Evolutionary conservation across 2,329 filamentous ascomycete genomes (phyloP).

Genomic region (Sarocladiaceae sp.): DNA sequence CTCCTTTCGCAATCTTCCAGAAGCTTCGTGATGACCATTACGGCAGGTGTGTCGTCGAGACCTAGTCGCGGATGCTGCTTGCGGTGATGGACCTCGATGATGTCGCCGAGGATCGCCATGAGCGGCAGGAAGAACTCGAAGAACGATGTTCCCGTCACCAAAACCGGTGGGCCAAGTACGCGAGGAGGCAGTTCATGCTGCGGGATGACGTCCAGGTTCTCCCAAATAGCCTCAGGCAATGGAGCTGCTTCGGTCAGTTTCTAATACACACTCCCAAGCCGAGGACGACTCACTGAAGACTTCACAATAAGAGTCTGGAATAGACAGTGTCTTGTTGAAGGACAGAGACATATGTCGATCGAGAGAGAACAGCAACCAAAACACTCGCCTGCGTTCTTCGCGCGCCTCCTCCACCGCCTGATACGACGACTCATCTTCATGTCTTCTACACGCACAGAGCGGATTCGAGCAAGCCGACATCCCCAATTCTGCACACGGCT

Average conservation of each 20-base stretch:
- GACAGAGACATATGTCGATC: slow-evolving; percentile 44
- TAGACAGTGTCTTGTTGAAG: slow-evolving; percentile 38
- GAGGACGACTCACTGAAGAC: slow-evolving; percentile 24
- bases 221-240: slow-evolving; percentile 36
- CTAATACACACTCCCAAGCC: not conserved
- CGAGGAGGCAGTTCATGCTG: slow-evolving; percentile 26
- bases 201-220: slow-evolving; percentile 29
- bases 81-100: slow-evolving; percentile 42
- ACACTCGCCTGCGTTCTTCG: slow-evolving; percentile 42
- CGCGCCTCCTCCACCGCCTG: slow-evolving; percentile 32
- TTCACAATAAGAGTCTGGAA: slow-evolving; percentile 42
- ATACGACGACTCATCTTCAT: slow-evolving; percentile 17
- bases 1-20: slow-evolving; percentile 35
- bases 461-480: slow-evolving; percentile 27
- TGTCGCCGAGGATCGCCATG: slow-evolving; percentile 44
- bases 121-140: slow-evolving; percentile 48
- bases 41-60: slow-evolving; percentile 26
- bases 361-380: slow-evolving; percentile 43
- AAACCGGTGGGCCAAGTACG: slow-evolving; percentile 32
- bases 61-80: slow-evolving; percentile 39
- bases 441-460: slow-evolving; percentile 25
- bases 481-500: slow-evolving; percentile 20
- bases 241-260: slow-evolving; percentile 22
- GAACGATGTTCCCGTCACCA: slow-evolving; percentile 36
- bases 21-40: slow-evolving; percentile 29